Conservation (phyloP, 345 rosid species). For the Eucalyptus erythrocorys region DNA sequence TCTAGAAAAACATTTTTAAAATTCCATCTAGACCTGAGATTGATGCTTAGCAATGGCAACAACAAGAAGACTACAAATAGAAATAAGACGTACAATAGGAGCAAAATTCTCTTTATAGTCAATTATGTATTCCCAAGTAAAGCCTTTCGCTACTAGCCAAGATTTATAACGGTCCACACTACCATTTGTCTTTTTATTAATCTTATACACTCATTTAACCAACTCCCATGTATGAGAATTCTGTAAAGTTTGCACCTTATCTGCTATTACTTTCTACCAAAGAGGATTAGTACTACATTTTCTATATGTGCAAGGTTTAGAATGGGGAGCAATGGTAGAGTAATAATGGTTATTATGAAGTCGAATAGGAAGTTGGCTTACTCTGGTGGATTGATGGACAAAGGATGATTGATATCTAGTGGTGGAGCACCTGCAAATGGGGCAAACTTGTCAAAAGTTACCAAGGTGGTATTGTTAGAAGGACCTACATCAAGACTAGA, state of each 20-base stretch:
- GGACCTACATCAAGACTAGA: background rate
- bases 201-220: background rate
- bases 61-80: too few relatives aligned
- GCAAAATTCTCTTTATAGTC: background rate
- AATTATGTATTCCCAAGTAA: background rate
- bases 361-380: background rate
- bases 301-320: background rate
- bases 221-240: background rate
- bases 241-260: background rate
- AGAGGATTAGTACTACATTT: background rate
- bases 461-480: background rate
- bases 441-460: background rate
- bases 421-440: background rate
- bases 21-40: background rate
- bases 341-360: background rate
- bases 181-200: background rate
- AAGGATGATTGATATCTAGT: background rate
- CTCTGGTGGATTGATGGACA: background rate
- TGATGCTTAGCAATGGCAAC: background rate
- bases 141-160: background rate
- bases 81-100: background rate
- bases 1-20: too few relatives aligned
- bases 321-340: background rate
- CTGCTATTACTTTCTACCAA: background rate
- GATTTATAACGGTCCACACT: background rate